Evolutionary conservation across 176 grass and related monocot species (phyloP), one percentile per base, ranked within the genome.

Genomic region (Canna indica): DNA sequence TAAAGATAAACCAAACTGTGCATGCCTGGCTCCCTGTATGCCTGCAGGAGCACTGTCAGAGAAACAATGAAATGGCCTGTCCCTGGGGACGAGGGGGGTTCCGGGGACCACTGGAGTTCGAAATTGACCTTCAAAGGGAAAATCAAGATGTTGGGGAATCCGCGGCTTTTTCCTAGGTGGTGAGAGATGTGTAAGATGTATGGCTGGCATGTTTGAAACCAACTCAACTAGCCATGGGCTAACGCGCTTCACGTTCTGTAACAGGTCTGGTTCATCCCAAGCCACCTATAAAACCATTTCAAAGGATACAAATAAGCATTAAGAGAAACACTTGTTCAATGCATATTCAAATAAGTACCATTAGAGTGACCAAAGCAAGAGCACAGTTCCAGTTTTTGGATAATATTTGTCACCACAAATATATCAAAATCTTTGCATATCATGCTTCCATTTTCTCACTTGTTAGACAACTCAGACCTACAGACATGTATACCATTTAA

Each of bases 21-120:
- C 59, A 77, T 99, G 95, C 95, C 95, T 99, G 95, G 90, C 84
- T 90, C 95, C 95, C 95, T 99, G 95, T 86, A 99, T 93, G 87
- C 88, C 84, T 88, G 82, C 85, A 71, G 86, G 73, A 92, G 84
- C 79, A 33, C 77, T 67, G 76, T 87, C 83, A 65, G 81, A 86
- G 71, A 91, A 85, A 74, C 78, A 83, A 82, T 75, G 63, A 39
- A 87, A 66, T 46, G 86, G 88, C 75, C 75, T 68, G 58, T 73
- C 69, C 34, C 74, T 66, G 8, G 67, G 35, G 22, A 16, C 12
- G 18, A 74, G 42, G 8, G 77, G 61, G 70, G 22, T 73, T 31
- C n/a, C 33, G 14, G 56, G 52, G 71, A 80, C 82, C 34, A 45
- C 31, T 15, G 77, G 46, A 48, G 14, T 70, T 48, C 69, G 62